These are phyloP conservation scores for Arbutus unedo DNA, from an alignment of 148 eudicot genomes.

Conservation along the genomic window DNA sequence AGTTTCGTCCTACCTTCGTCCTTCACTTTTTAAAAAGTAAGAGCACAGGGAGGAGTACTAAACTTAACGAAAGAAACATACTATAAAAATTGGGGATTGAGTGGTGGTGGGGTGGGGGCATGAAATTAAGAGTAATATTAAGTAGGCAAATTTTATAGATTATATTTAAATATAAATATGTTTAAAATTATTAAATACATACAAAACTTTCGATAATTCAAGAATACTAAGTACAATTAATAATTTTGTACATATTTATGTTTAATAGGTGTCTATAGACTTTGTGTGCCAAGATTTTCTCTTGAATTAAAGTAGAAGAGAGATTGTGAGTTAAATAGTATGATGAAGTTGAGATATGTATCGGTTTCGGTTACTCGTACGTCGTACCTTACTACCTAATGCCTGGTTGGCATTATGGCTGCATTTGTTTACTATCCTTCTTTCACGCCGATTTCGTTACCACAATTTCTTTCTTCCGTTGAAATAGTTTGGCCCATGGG, in stretches of 20 bases:
- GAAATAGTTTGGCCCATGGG: no score
- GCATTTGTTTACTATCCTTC: background rate
- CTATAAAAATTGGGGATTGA: no score
- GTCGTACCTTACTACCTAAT: slow-evolving; percentile 3
- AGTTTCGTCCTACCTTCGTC: slow-evolving; percentile 3
- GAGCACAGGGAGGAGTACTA: background rate
- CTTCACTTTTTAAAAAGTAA: background rate
- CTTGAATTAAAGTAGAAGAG: no score
- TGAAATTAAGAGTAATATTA: background rate
- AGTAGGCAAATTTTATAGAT: no score
- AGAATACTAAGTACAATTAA: no score
- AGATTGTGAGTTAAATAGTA: no score
- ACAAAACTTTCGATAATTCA: no score
- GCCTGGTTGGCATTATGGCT: slow-evolving; percentile 4
- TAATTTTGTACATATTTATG: no score
- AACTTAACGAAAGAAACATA: background rate
- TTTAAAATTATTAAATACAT: no score
- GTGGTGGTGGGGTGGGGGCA: background rate
- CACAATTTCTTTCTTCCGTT: background rate
- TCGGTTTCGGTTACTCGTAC: slow-evolving; percentile 2
- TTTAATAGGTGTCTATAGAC: no score
- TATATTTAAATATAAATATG: no score
- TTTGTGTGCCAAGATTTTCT: no score
- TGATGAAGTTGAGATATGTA: background rate
- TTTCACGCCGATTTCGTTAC: background rate